Percentiles rank a stretch among this genome's conserved stretches.
phyloP scores from a whole-genome alignment of 192 early-diverging fungal genomes.

The Entomortierella chlamydospora region DNA sequence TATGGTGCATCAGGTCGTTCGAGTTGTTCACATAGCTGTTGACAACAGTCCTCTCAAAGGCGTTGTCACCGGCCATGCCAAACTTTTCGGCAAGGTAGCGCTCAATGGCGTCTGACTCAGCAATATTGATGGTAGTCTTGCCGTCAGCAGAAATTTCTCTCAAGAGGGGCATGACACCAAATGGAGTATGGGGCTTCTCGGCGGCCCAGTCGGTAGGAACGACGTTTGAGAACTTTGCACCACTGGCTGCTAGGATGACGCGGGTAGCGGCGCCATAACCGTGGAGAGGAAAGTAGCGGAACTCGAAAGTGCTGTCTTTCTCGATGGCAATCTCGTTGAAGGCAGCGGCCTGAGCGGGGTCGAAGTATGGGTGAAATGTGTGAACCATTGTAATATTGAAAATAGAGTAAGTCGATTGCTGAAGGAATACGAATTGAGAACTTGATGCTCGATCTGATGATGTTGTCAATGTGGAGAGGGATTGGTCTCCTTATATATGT shows the following conservation, averaged over 20 bases:
- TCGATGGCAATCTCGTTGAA: slow-evolving; percentile 8
- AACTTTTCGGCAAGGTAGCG: slow-evolving; percentile 60
- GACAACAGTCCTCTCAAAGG: slow-evolving; percentile 38
- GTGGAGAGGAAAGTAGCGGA: slow-evolving; percentile 30
- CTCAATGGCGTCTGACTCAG: slow-evolving; percentile 60
- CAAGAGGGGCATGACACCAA: slow-evolving; percentile 64
- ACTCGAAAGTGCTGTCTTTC: slow-evolving; percentile 30
- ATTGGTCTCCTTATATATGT: no score
- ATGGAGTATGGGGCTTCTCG: slow-evolving; percentile 55
- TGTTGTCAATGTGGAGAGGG: no score
- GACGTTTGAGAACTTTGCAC: slow-evolving; percentile 44
- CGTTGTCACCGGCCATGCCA: slow-evolving; percentile 30
- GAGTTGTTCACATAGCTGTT: slow-evolving; percentile 39
- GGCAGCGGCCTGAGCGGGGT: slow-evolving; percentile 33
- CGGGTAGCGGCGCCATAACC: slow-evolving; percentile 5
- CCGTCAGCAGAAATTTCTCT: slow-evolving; percentile 49
- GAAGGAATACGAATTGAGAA: no score
- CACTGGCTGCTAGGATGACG: slow-evolving; percentile 53
- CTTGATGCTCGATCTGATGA: no score
- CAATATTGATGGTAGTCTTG: slow-evolving; percentile 36
- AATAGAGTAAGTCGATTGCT: no score
- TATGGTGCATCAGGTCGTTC: slow-evolving; percentile 11
- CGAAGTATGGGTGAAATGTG: slow-evolving; percentile 21
- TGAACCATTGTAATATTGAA: slow-evolving; percentile 2
- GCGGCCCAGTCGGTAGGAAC: slow-evolving; percentile 49